phyloP scores from a whole-genome alignment of 2,329 filamentous ascomycete genomes.

The Leptoxyphium fumago region DNA sequence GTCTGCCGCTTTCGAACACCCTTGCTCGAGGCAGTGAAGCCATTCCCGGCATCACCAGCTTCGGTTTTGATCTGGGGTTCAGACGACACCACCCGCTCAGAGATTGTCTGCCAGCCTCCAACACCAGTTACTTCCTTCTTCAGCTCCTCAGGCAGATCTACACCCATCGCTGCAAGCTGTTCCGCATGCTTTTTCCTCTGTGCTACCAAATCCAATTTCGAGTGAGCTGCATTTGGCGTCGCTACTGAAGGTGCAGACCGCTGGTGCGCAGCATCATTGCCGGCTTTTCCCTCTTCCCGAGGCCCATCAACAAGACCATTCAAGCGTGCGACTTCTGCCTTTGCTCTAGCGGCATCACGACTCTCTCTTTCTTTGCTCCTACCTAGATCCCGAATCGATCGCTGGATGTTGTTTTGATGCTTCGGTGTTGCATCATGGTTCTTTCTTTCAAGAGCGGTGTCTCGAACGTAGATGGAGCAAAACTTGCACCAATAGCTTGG shows the following conservation, averaged over 20 bases:
- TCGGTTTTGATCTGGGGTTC: not conserved
- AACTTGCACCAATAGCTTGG: constrained; percentile 98
- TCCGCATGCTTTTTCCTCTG: constrained; percentile 73
- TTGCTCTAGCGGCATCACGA: constrained; percentile 67
- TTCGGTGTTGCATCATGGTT: constrained; percentile 21
- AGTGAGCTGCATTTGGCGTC: constrained; percentile 7
- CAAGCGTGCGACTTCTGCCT: constrained; percentile 70
- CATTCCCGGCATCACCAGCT: constrained; percentile 32
- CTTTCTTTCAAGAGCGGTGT: constrained; percentile 75
- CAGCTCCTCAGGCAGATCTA: constrained; percentile 67
- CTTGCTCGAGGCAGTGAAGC: constrained; percentile 28
- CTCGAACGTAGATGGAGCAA: constrained; percentile 77
- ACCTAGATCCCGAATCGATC: constrained; percentile 79
- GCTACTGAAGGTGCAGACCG: constrained; percentile 13
- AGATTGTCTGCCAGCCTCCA: constrained; percentile 70
- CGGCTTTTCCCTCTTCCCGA: constrained; percentile 13
- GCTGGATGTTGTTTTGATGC: constrained; percentile 56
- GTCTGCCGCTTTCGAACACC: constrained; percentile 49
- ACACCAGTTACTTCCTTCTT: constrained; percentile 71
- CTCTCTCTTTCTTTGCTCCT: constrained; percentile 67
- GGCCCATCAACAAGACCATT: constrained; percentile 55
- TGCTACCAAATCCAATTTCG: constrained; percentile 37
- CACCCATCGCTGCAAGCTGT: constrained; percentile 75
- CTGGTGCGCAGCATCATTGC: constrained; percentile 7
- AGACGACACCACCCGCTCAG: constrained; percentile 26